A percentile compares a stretch with the other conserved stretches of the same genome.
Conservation (phyloP, 805 yeast species). For the Scheffersomyces amazonensis region DNA sequence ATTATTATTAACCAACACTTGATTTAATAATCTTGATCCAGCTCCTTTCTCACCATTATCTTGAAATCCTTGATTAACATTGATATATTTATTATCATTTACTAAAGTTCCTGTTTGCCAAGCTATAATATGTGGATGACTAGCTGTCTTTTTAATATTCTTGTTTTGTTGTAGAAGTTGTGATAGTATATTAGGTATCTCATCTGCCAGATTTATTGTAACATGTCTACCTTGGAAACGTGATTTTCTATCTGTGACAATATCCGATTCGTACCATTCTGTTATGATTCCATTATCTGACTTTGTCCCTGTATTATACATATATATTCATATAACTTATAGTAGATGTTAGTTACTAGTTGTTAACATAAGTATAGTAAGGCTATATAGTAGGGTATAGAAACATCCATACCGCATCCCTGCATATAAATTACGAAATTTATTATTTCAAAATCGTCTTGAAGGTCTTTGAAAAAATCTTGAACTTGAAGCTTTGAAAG, state of each 20-base stretch:
- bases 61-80: slow-evolving; percentile 54
- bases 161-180: slow-evolving; percentile 46
- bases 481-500: no score
- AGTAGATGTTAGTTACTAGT: no score
- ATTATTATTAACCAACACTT: slow-evolving; percentile 48
- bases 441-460: no score
- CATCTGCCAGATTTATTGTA: slow-evolving; percentile 30
- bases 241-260: slow-evolving; percentile 51
- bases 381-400: no score
- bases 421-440: no score
- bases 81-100: slow-evolving; percentile 11
- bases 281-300: slow-evolving; percentile 4
- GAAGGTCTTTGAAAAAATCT: no score
- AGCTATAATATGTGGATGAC: slow-evolving; percentile 74
- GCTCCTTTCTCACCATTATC: slow-evolving; percentile 80
- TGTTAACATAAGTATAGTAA: no score
- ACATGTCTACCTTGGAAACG: slow-evolving; percentile 65
- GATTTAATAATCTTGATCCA: slow-evolving; percentile 54
- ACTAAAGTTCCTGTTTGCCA: slow-evolving; percentile 52
- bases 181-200: slow-evolving; percentile 42
- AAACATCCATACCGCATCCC: no score
- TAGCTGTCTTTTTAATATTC: slow-evolving; percentile 47
- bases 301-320: slow-evolving; percentile 1
- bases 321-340: not conserved
- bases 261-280: slow-evolving; percentile 29